phyloP scores from a whole-genome alignment of 352 stramenopile species.

The Stephanocyclus meneghinianus region DNA sequence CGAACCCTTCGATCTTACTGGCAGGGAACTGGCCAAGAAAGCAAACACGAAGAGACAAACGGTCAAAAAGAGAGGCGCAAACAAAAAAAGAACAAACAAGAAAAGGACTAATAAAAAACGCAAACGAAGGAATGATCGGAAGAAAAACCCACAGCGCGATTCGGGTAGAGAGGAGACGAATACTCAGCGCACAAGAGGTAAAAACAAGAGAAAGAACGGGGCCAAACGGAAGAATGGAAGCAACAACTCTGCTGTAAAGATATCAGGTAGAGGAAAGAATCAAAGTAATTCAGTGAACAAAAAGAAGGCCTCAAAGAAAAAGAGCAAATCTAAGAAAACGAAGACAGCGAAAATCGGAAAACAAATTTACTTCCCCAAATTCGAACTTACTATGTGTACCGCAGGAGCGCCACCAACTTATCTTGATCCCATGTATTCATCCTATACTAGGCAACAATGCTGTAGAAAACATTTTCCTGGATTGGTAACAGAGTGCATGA shows the following conservation, averaged over 20 bases:
- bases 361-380: slow-evolving; percentile 20
- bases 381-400: slow-evolving; percentile 11
- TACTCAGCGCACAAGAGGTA: not conserved
- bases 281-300: not conserved
- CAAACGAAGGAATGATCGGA: not conserved
- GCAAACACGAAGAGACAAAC: not conserved
- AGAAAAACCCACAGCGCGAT: not conserved
- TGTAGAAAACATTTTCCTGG: slow-evolving; percentile 20
- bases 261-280: not conserved
- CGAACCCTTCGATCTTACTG: not conserved
- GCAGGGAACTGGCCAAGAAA: slow-evolving; percentile 9
- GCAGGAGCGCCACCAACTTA: not conserved
- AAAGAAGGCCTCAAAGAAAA: slow-evolving; percentile 6
- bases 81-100: slow-evolving; percentile 12
- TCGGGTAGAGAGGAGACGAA: not conserved
- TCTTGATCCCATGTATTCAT: slow-evolving; percentile 4
- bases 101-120: not conserved
- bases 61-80: slow-evolving; percentile 4
- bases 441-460: slow-evolving; percentile 4
- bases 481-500: slow-evolving; percentile 17
- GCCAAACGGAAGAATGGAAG: not conserved
- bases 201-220: not conserved
- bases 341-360: not conserved
- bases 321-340: slow-evolving; percentile 6
- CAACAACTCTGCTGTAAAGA: not conserved